Conservation (phyloP, 345 rosid species). For the Orychophragmus violaceus region DNA sequence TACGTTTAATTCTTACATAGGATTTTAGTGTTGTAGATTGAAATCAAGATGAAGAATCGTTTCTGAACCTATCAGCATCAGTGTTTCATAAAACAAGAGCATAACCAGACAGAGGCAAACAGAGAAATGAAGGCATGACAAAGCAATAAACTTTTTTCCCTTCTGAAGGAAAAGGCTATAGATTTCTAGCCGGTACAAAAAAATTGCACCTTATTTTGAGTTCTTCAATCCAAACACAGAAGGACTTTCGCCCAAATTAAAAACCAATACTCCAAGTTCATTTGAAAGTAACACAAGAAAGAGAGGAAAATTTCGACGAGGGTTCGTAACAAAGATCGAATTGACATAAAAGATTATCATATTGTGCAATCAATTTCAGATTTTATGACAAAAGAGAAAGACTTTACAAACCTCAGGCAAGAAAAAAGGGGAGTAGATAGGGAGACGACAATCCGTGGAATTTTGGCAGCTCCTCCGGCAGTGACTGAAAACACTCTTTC, state of each 20-base stretch:
- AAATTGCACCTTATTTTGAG: neutral
- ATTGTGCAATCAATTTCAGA: neutral
- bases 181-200: neutral
- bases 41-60: neutral
- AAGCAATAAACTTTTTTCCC: neutral
- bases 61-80: neutral
- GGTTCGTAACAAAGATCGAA: neutral
- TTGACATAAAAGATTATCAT: neutral
- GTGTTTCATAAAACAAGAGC: neutral
- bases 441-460: neutral
- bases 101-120: neutral
- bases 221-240: neutral
- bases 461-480: neutral
- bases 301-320: neutral
- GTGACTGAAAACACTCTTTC: constrained; percentile 19
- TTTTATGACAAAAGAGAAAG: neutral
- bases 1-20: neutral
- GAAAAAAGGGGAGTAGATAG: neutral
- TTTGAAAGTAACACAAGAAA: neutral
- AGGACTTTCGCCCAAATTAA: neutral
- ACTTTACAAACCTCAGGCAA: neutral
- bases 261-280: neutral
- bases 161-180: too few species aligned
- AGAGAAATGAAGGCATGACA: neutral
- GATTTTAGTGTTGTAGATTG: neutral